Conservation (phyloP, 2,329 filamentous ascomycete species). For the Botrytis sinoallii region DNA sequence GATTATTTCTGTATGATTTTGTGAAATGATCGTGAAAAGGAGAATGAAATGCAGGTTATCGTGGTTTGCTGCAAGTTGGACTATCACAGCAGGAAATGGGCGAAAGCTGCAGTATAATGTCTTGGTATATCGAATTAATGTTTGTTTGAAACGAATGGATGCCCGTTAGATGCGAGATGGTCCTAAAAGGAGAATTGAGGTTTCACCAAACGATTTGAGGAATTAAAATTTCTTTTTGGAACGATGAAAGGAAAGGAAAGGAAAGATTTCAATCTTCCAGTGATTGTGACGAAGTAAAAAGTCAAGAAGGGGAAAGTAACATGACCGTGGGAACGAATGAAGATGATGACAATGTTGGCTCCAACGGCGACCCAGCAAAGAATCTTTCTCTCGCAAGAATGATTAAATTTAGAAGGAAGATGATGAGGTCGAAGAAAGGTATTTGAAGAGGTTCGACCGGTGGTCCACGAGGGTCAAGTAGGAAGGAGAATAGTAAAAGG, state of each 20-base stretch:
- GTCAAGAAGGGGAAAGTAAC: not conserved
- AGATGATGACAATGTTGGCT: not conserved
- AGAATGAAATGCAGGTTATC: constrained; percentile 17
- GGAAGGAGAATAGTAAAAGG: not conserved
- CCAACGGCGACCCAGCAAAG: not conserved
- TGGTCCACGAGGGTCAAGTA: not conserved
- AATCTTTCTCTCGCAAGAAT: not conserved
- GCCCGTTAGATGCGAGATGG: constrained; percentile 1
- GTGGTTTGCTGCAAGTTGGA: constrained; percentile 16
- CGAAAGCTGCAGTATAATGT: constrained; percentile 14
- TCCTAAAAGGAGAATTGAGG: not conserved
- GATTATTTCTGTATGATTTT: constrained; percentile 8
- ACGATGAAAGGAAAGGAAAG: constrained; percentile 13
- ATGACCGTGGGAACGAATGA: not conserved
- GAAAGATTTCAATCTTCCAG: not conserved
- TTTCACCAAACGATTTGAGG: constrained; percentile 7
- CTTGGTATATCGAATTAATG: constrained; percentile 6
- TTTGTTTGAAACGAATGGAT: constrained; percentile 13
- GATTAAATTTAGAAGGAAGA: not conserved
- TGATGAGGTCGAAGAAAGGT: not conserved
- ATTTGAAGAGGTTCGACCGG: not conserved
- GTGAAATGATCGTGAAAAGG: not conserved
- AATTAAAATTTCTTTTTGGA: not conserved
- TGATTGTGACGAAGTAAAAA: not conserved
- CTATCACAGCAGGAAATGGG: constrained; percentile 10